Evolutionary conservation across 2,329 filamentous ascomycete species (phyloP).

Genomic region (Sporothrix pseudoabietina): DNA sequence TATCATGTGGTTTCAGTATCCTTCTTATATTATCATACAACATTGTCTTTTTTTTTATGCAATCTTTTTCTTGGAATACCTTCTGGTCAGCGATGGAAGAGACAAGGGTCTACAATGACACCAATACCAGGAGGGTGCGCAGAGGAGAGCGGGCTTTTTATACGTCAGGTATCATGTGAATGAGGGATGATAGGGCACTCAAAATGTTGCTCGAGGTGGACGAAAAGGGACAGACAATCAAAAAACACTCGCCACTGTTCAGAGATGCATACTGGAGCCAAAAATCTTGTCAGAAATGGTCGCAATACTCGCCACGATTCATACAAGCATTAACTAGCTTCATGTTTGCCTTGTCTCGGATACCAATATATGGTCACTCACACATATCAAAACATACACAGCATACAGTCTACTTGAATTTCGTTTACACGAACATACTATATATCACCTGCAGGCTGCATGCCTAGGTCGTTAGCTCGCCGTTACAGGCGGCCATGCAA

Average conservation of each 20-base stretch:
- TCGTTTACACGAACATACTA: not conserved
- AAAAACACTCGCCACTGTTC: not conserved
- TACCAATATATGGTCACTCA: not conserved
- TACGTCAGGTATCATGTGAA: not conserved
- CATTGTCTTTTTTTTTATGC: not conserved
- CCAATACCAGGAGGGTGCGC: not conserved
- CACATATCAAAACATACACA: not conserved
- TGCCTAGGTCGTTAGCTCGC: not conserved
- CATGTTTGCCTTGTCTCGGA: not conserved
- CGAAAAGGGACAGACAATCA: not conserved
- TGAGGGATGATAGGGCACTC: not conserved
- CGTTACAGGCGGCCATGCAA: not conserved
- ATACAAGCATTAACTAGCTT: not conserved
- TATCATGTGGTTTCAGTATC: not conserved
- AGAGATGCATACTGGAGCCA: not conserved
- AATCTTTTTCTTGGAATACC: not conserved
- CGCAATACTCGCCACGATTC: not conserved
- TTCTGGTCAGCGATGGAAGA: not conserved
- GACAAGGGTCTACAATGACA: not conserved
- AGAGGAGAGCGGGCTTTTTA: not conserved
- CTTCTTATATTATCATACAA: slow-evolving; percentile 18
- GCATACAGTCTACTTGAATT: not conserved
- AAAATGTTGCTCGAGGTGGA: not conserved
- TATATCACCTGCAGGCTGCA: not conserved
- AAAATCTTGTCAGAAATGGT: not conserved